Conservation (phyloP, 116 monocot species). For the Iris pallida region DNA sequence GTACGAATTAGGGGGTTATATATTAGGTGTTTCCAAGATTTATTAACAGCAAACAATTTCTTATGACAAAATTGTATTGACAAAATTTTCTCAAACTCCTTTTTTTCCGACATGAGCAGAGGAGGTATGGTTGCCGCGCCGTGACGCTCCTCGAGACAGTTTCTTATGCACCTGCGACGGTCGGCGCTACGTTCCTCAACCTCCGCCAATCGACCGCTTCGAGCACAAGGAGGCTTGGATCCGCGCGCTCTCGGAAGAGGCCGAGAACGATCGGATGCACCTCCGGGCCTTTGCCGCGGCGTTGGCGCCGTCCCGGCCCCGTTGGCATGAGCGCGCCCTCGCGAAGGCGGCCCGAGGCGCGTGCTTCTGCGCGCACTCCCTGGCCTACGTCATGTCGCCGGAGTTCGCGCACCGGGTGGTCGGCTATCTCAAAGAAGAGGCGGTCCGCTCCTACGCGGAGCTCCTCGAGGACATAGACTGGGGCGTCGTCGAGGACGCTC, state of each 20-base stretch:
- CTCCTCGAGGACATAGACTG: constrained; percentile 24
- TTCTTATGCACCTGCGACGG: too few species aligned
- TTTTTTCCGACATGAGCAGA: too few species aligned
- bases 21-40: too few species aligned
- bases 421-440: constrained; percentile 37
- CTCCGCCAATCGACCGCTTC: constrained; percentile 32
- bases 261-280: constrained; percentile 28
- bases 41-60: too few species aligned
- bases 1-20: too few species aligned
- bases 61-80: too few species aligned
- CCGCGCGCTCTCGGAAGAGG: constrained; percentile 17
- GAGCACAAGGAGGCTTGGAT: constrained; percentile 25
- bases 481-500: constrained; percentile 29
- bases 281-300: constrained; percentile 34
- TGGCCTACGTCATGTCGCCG: constrained; percentile 31
- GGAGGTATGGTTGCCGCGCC: too few species aligned
- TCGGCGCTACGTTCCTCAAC: too few species aligned
- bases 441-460: constrained; percentile 32
- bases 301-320: constrained; percentile 19
- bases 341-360: constrained; percentile 22
- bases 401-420: constrained; percentile 29
- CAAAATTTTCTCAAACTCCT: too few species aligned
- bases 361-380: constrained; percentile 37
- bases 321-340: constrained; percentile 34
- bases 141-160: too few species aligned